Evolutionary conservation across 179 eudicot genomes (phyloP), one percentile per base, ranked within the genome.

Genomic region (Carnegiea gigantea): DNA sequence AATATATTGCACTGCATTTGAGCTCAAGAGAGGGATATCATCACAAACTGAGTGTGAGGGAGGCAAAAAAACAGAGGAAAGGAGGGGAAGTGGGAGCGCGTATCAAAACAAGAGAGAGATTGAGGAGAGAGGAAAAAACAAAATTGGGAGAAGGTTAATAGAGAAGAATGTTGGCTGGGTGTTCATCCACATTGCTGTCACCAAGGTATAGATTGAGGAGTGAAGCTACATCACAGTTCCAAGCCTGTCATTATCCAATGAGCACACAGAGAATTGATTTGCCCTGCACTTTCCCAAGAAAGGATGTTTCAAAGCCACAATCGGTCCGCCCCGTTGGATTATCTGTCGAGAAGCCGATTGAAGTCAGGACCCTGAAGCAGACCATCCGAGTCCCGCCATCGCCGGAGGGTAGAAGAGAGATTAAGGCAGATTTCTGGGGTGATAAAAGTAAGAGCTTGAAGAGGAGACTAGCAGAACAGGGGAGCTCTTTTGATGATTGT

Each of bases 161-260:
- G 90, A 93, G 90, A 85, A 95, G 90, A 85, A 95, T 95, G 98
- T 93, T 95, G 97, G 98, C 97, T 83, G 98, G 97, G 87, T 93
- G 93, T 86, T 89, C 97, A 76, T 92, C 97, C 20, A 86, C 93
- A 94, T 88, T 94, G 86, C 62, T 93, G 89, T 95, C 97, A 24
- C 95, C 93, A 30, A 89, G 93, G 94, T 93, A 92, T 85, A 87
- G 97, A 94, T 86, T 90, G 76, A 89, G 90, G 79, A 89, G 90
- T 86, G 93, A 91, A 90, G 88, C 91, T 87, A 82, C 94, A 48
- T 81, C 90, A 83, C 95, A 90, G 84, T 91, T 89, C 85, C 92
- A 91, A 88, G 90, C 90, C 36, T 84, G 87, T 38, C 89, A 80
- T 91, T 90, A 90, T 77, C 88, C 90, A 83, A 93, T 95, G 98